A percentile compares a stretch with the other conserved stretches of the same genome.
phyloP scores from a whole-genome alignment of 805 yeast genomes.

The Maudiozyma pseudohumilis region DNA sequence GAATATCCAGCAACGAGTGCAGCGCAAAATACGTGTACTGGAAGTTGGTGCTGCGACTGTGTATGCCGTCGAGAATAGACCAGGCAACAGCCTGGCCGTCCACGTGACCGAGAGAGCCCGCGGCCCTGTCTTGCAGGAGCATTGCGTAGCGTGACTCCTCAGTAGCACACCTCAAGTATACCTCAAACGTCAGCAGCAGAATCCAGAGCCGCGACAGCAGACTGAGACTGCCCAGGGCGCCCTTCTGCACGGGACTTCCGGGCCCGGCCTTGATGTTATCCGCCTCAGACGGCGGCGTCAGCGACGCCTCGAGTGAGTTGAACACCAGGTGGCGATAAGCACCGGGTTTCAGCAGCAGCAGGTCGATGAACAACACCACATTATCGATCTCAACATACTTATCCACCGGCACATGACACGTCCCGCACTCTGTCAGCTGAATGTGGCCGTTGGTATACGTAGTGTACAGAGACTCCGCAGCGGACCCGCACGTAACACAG shows the following conservation, averaged over 20 bases:
- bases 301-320: slow-evolving; percentile 39
- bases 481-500: slow-evolving; percentile 77
- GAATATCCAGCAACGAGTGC: slow-evolving; percentile 41
- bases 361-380: slow-evolving; percentile 74
- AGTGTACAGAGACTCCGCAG: slow-evolving; percentile 56
- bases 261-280: slow-evolving; percentile 1
- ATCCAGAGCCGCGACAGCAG: slow-evolving; percentile 41
- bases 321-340: slow-evolving; percentile 82
- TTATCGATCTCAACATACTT: slow-evolving; percentile 85
- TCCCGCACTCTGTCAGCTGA: slow-evolving; percentile 62
- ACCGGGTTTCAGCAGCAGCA: slow-evolving; percentile 73
- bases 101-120: neutral
- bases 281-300: slow-evolving; percentile 10
- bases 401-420: slow-evolving; percentile 71
- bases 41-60: slow-evolving; percentile 28
- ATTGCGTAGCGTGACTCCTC: slow-evolving; percentile 40
- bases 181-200: slow-evolving; percentile 69
- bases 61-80: slow-evolving; percentile 36
- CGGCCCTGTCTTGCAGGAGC: neutral
- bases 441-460: slow-evolving; percentile 70
- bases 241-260: neutral
- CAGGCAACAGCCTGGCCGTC: too few species aligned
- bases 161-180: slow-evolving; percentile 84
- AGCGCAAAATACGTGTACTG: slow-evolving; percentile 52
- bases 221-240: slow-evolving; percentile 11